Conservation (phyloP, 139 green algal genomes). For the Chlamydomonas urium region DNA sequence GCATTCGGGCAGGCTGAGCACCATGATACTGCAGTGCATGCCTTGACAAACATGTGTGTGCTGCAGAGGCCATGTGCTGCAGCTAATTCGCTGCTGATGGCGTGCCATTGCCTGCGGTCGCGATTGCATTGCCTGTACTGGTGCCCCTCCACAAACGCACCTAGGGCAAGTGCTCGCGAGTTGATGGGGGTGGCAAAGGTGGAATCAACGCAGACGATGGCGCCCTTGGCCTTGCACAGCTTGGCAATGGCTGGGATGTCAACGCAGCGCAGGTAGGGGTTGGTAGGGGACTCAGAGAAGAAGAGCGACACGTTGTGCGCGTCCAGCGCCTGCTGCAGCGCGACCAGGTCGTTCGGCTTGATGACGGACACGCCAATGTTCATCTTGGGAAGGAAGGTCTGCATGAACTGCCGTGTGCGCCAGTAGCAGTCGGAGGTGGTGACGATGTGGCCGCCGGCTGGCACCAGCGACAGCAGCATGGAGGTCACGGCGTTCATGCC, state of each 20-base stretch:
- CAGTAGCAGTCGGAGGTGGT: slow-evolving; percentile 99
- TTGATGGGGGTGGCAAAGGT: slow-evolving; percentile 98
- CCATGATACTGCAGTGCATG: too few relatives aligned
- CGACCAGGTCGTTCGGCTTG: slow-evolving; percentile 86
- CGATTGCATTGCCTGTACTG: too few relatives aligned
- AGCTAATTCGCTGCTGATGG: too few relatives aligned
- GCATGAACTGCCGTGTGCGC: slow-evolving; percentile 94
- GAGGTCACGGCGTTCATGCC: slow-evolving; percentile 98
- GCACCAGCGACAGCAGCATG: slow-evolving; percentile 98
- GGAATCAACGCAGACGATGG: slow-evolving; percentile 89
- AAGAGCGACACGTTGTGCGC: slow-evolving; percentile 77
- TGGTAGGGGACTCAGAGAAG: slow-evolving; percentile 98
- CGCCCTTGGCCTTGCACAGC: slow-evolving; percentile 68
- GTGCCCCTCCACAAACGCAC: too few relatives aligned
- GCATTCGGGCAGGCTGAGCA: too few relatives aligned
- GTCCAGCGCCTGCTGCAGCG: slow-evolving; percentile 67
- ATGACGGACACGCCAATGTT: slow-evolving; percentile 80
- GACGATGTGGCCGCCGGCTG: slow-evolving; percentile 93
- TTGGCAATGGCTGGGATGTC: slow-evolving; percentile 81
- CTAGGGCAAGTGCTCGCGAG: too few relatives aligned
- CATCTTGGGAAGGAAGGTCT: slow-evolving; percentile 96
- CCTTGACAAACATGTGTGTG: too few relatives aligned
- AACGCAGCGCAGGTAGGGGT: slow-evolving; percentile 98
- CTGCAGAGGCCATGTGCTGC: too few relatives aligned
- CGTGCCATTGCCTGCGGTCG: too few relatives aligned